These are phyloP conservation scores for Mimosa bimucronata DNA, from an alignment of 306 rosid species.

Conservation along the genomic window DNA sequence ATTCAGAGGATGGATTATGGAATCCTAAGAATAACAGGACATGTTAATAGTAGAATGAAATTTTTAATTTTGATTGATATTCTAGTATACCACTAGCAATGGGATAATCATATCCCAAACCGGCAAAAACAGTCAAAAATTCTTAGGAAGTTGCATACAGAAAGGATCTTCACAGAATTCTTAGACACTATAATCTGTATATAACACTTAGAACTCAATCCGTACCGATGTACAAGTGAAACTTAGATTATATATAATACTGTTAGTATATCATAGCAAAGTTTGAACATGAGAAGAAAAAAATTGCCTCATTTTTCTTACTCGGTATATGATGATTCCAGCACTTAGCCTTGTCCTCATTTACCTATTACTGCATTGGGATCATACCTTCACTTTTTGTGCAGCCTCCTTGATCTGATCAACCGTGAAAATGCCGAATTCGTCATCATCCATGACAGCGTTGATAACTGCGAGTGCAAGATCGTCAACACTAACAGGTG, in stretches of 20 bases:
- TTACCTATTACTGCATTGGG: background rate
- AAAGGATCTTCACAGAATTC: background rate
- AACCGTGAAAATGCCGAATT: slow-evolving; percentile 84
- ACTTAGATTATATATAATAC: background rate
- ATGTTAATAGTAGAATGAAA: no score
- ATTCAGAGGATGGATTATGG: background rate
- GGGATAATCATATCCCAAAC: background rate
- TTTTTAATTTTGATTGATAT: no score
- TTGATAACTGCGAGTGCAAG: slow-evolving; percentile 77
- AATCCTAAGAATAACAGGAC: background rate
- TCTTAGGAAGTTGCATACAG: background rate
- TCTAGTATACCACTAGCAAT: background rate
- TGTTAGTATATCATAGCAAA: background rate
- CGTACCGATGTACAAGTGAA: background rate
- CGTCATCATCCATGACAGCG: slow-evolving; percentile 75
- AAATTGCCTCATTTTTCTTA: slow-evolving; percentile 16
- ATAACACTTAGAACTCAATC: background rate
- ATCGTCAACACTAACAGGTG: slow-evolving; percentile 92
- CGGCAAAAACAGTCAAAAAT: background rate
- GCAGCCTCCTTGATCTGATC: slow-evolving; percentile 98
- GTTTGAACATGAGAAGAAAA: slow-evolving; percentile 13
- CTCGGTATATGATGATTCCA: slow-evolving; percentile 6
- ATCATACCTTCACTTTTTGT: slow-evolving; percentile 62
- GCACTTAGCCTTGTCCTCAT: slow-evolving; percentile 8
- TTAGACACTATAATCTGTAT: background rate